Percentiles rank a stretch among this genome's conserved stretches.
Evolutionary conservation across 768 basidiomycete genomes (phyloP).

Genomic region (Infundibulicybe gibba): DNA sequence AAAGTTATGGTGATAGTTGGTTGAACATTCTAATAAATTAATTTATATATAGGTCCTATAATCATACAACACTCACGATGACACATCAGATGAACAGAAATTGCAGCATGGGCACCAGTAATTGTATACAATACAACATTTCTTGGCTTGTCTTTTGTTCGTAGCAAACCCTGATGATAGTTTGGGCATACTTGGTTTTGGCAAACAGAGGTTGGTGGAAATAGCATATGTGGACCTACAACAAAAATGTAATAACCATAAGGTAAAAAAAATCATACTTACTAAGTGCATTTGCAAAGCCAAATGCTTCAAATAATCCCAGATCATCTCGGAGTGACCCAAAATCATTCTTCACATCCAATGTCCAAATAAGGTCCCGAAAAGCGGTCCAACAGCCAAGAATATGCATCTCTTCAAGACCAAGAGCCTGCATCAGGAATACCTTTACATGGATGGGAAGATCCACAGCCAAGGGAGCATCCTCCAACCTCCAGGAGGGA

Average conservation of each 20-base stretch:
- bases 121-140: constrained; percentile 9
- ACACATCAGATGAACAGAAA: constrained; percentile 8
- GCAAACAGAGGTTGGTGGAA: neutral
- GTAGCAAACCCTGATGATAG: neutral
- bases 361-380: neutral
- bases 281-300: neutral
- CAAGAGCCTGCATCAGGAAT: neutral
- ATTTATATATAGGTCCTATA: neutral
- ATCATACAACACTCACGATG: neutral
- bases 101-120: constrained; percentile 8
- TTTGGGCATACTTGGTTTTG: neutral
- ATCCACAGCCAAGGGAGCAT: neutral
- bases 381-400: neutral
- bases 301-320: neutral
- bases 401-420: neutral
- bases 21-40: constrained; percentile 12
- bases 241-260: too few relatives aligned
- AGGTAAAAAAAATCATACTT: too few relatives aligned
- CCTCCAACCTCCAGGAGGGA: neutral
- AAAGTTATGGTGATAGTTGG: constrained; percentile 23
- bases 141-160: neutral
- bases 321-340: too few relatives aligned
- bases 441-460: neutral
- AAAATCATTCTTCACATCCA: neutral
- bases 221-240: neutral